Percentiles rank a stretch among this genome's conserved stretches.
Evolutionary conservation across 768 basidiomycete species (phyloP).

Genomic region (Butyriboletus loyo): DNA sequence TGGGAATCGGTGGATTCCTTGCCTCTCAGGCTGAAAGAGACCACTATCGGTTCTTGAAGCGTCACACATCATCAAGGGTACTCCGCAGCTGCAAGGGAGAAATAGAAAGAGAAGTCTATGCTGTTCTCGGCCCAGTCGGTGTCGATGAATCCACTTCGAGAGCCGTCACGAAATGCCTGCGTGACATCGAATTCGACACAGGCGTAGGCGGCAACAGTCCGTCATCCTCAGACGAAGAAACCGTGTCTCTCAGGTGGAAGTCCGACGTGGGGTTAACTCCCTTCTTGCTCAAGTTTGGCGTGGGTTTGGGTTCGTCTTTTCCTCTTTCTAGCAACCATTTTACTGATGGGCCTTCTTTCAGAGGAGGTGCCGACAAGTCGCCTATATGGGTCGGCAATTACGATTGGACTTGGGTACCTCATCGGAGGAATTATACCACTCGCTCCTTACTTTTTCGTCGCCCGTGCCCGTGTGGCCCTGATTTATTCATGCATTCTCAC

Average conservation of each 20-base stretch:
- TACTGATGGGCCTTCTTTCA: constrained; percentile 23
- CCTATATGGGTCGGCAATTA: constrained; percentile 87
- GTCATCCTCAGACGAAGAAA: constrained; percentile 50
- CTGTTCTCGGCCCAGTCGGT: constrained; percentile 84
- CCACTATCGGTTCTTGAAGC: constrained; percentile 80
- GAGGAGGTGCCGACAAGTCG: constrained; percentile 88
- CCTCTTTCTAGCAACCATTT: not conserved
- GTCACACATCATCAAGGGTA: constrained; percentile 79
- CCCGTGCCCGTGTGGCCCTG: constrained; percentile 62
- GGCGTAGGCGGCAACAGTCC: constrained; percentile 13
- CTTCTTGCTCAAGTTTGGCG: constrained; percentile 95
- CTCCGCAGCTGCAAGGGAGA: constrained; percentile 86
- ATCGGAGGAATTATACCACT: constrained; percentile 92
- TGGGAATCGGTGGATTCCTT: constrained; percentile 98
- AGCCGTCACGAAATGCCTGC: constrained; percentile 72
- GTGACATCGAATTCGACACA: constrained; percentile 57
- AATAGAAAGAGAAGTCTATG: constrained; percentile 93
- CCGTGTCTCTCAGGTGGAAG: constrained; percentile 57
- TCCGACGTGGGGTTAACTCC: constrained; percentile 84
- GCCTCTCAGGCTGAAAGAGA: constrained; percentile 97
- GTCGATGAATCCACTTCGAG: constrained; percentile 80
- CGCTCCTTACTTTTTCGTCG: constrained; percentile 87
- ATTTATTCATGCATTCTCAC: constrained; percentile 79
- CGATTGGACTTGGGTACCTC: constrained; percentile 93
- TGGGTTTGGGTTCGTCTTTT: constrained; percentile 70